Base-by-base conservation (phyloP, 225 moss, liverwort and hornwort species). In the Polytrichum commune region DNA sequence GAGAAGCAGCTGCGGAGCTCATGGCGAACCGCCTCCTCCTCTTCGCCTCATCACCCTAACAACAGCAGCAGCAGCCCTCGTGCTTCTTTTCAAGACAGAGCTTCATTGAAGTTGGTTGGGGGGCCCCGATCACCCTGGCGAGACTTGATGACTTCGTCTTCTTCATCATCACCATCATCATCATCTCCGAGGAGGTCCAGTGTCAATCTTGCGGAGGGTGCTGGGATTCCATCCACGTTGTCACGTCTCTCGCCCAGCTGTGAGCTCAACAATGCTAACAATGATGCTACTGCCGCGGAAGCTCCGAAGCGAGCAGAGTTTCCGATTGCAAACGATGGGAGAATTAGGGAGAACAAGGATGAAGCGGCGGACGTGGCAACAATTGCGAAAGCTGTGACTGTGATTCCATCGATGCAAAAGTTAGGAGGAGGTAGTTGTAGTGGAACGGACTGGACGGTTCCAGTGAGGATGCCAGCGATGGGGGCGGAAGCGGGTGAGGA, bases 1-100 rank as follows among this genome's bases (percentile, higher is more conserved):
- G 55, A 70, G 69, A 73, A 33, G 24, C 79, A 69, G n/a, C 60
- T 75, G 30, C 76, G 86, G 72, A 64, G 81, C 6, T 30, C 71
- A 5, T 71, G 71, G 71, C 60, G 71, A 24, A 35, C 53, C 35
- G 18, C 54, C 29, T 18, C 62, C 7, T 16, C n/a, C 9, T 5
- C 57, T 13, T 46, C 13, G 46, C 46, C 46, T 10, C 46, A 4
- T 46, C 46, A 46, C 46, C 46, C 46, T 46, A 46, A 46, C 19
- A 70, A 22, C 28, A 57, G 22, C 8, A 70, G 32, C 22, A 54
- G 6, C 29, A 9, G 30, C 6, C 33, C 75, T 28, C 16, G 46
- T 16, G 46, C 46, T 46, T 46, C 3, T 3, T 26, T 74, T 7
- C 83, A 69, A 60, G 18, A 83, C 62, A 69, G 72, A 63, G 77